A percentile compares a stretch with the other conserved stretches of the same genome.
These are phyloP conservation scores for Botryotinia globosa DNA, from an alignment of 2,329 filamentous ascomycete species.

Conservation along the genomic window DNA sequence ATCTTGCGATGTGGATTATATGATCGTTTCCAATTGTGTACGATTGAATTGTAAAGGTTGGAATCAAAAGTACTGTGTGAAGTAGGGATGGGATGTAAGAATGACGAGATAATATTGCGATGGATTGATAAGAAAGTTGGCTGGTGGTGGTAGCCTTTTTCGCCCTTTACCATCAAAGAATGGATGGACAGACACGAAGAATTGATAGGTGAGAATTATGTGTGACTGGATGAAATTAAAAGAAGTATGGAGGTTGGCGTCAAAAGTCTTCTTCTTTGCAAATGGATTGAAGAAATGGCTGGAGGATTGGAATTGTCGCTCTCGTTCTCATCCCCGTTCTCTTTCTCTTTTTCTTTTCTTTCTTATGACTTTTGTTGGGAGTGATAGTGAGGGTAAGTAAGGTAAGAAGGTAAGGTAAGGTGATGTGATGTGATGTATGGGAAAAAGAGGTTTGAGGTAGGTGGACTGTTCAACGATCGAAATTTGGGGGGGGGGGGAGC, in stretches of 20 bases:
- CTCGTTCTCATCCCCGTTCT: background rate
- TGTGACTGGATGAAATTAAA: background rate
- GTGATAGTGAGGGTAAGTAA: background rate
- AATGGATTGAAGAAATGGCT: background rate
- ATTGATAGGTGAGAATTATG: background rate
- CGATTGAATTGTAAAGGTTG: background rate
- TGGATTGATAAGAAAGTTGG: conserved; percentile 6
- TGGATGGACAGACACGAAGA: background rate
- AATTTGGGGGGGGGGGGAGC: conserved; percentile 3
- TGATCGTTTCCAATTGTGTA: background rate
- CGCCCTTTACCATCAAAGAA: background rate
- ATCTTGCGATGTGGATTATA: background rate
- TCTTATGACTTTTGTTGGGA: background rate
- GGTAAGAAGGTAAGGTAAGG: background rate
- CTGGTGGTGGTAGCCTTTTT: background rate
- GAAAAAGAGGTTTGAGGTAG: background rate
- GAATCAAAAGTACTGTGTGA: background rate
- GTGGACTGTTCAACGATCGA: background rate
- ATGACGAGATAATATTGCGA: conserved; percentile 1
- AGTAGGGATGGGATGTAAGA: background rate
- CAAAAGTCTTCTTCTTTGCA: background rate
- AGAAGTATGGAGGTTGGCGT: conserved; percentile 5
- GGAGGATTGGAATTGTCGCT: background rate
- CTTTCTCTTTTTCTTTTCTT: background rate
- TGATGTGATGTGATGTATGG: background rate